Base-by-base conservation (phyloP, 2,329 filamentous ascomycete genomes). In the Aspergillus floridensis region DNA sequence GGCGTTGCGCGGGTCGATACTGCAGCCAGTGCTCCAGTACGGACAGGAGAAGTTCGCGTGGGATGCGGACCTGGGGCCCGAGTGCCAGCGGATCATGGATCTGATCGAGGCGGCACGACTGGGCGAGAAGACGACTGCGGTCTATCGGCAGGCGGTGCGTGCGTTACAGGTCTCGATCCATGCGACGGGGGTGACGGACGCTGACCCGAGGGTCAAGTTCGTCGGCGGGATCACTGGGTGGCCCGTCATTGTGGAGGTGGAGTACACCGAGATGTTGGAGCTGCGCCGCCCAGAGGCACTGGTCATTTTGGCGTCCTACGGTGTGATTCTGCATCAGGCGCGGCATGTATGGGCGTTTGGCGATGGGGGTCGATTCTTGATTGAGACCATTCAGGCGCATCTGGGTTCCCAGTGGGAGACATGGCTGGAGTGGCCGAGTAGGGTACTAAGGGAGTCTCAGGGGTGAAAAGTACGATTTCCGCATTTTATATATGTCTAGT, bases 241-340 rank as follows among this genome's bases (percentile, higher is more conserved):
- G 73, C 66, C 70, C 0, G 61, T 72, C n/a, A 66, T 71, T 50
- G 55, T 75, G 0, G 48, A 65, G 11, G 44, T 49, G 5, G 68
- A 69, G 6, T 79, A 72, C 56, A 64, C 71, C 6, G 62, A 69
- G 1, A 59, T 73, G 2, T 50, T 79, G 1, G 56, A 66, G 16
- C 63, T 71, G 50, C 64, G 72, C n/a, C 66, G 65, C 8, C 72
- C 73, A 0, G 74, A 78, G 58, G 74, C 76, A 5, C 63, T 79
- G 4, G 68, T 74, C 6, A 70, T 79, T 8, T 63, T 78, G 5
- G 74, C 75, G 5, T 70, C 77, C 57, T 79, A 73, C 58, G 75
- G 72, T 2, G 68, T 76, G 1, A 24, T 77, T 0, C 54, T 79
- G 19, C 73, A 79, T 62, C 60, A 62, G 1, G 68, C 66, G n/a